A percentile compares a stretch with the other conserved stretches of the same genome.
Evolutionary conservation across 192 early-diverging fungal species (phyloP).

Genomic region (Piromyces finnis): DNA sequence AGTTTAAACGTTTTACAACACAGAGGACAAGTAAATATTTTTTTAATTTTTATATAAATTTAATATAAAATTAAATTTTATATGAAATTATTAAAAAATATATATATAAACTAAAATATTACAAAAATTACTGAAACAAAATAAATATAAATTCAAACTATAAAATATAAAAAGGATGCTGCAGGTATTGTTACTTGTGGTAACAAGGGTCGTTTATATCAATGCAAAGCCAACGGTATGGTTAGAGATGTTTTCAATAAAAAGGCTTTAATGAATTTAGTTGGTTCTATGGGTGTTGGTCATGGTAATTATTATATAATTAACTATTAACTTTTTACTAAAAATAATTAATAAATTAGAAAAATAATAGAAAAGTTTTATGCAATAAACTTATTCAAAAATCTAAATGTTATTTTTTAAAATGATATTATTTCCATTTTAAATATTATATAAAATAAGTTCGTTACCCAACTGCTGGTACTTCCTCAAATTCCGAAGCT

Average conservation of each 20-base stretch:
- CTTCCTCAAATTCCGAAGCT: conserved; percentile 86
- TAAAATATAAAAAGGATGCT: conserved; percentile 94
- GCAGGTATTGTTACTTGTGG: conserved; percentile 98
- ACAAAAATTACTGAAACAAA: too few relatives aligned
- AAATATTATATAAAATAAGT: too few relatives aligned
- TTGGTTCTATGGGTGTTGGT: conserved; percentile 83
- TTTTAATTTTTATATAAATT: not conserved
- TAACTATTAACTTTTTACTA: too few relatives aligned
- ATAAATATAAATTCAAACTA: too few relatives aligned
- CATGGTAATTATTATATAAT: conserved; percentile 70
- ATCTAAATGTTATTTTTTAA: too few relatives aligned
- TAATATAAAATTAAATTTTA: too few relatives aligned
- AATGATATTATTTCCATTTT: too few relatives aligned
- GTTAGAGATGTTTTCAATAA: conserved; percentile 91
- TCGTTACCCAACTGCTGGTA: conserved; percentile 95
- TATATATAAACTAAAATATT: too few relatives aligned
- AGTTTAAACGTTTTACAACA: conserved; percentile 89
- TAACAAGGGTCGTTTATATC: conserved; percentile 84
- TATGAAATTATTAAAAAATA: too few relatives aligned
- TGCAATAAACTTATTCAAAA: too few relatives aligned
- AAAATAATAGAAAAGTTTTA: too few relatives aligned
- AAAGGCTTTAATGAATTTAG: conserved; percentile 50
- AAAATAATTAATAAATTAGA: too few relatives aligned
- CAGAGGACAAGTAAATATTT: conserved; percentile 74
- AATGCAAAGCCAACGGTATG: conserved; percentile 99